Evolutionary conservation across 2,329 filamentous ascomycete species (phyloP).

Genomic region (Cladosporium sp.): DNA sequence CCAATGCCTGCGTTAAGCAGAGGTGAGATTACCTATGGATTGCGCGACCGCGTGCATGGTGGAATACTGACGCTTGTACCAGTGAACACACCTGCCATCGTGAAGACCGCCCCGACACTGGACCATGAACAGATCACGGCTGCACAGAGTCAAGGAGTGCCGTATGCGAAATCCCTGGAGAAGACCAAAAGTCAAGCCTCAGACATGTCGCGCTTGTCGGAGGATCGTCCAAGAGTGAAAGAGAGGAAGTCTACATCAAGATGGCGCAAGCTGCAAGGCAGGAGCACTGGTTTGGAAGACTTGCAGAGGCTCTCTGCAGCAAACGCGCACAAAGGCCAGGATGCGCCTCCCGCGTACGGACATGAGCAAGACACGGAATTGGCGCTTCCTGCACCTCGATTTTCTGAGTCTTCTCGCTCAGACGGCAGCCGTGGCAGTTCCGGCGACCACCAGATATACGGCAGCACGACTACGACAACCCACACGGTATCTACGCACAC

Average conservation of each 20-base stretch:
- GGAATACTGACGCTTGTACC: not conserved
- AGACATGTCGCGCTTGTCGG: slow-evolving; percentile 18
- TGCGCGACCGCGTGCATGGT: not conserved
- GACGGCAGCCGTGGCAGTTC: slow-evolving; percentile 64
- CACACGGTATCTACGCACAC: slow-evolving; percentile 61
- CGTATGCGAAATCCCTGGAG: slow-evolving; percentile 31
- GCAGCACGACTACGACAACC: slow-evolving; percentile 59
- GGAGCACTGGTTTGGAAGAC: slow-evolving; percentile 39
- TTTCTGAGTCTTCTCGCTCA: slow-evolving; percentile 86
- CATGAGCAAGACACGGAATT: slow-evolving; percentile 63
- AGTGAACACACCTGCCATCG: slow-evolving; percentile 62
- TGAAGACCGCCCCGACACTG: slow-evolving; percentile 85
- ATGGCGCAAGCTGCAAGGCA: slow-evolving; percentile 34
- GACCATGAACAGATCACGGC: slow-evolving; percentile 24
- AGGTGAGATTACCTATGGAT: slow-evolving; percentile 8
- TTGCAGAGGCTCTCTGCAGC: slow-evolving; percentile 63
- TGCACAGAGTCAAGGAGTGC: slow-evolving; percentile 24
- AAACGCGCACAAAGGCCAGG: slow-evolving; percentile 31
- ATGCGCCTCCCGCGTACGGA: slow-evolving; percentile 58
- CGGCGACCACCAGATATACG: slow-evolving; percentile 60
- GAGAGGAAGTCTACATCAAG: slow-evolving; percentile 28
- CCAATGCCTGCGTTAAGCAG: slow-evolving; percentile 45
- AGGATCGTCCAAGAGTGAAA: slow-evolving; percentile 11
- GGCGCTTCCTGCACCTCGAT: slow-evolving; percentile 62
- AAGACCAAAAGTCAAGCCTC: slow-evolving; percentile 20